These are phyloP conservation scores for Choanephora cucurbitarum DNA, from an alignment of 371 early-diverging fungal species.

Conservation along the genomic window DNA sequence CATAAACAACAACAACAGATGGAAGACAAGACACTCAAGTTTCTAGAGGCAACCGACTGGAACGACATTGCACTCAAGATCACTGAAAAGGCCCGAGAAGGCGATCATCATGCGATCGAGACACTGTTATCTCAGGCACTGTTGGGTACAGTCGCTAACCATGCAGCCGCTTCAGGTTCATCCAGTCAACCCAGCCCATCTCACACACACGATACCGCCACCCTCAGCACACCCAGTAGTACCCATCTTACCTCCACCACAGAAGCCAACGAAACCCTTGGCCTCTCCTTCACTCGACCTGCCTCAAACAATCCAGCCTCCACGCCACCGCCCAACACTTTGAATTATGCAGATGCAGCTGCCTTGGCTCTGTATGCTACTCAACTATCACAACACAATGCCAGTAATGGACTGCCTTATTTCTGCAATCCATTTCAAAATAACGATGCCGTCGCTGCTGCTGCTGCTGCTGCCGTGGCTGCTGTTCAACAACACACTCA, in stretches of 20 bases:
- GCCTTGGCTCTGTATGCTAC: conserved; percentile 47
- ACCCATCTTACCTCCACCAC: conserved; percentile 9
- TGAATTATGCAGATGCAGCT: conserved; percentile 45
- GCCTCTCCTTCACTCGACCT: not conserved
- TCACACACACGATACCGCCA: too few species aligned
- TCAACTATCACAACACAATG: conserved; percentile 33
- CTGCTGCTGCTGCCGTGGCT: conserved; percentile 31
- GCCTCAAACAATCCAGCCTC: too few species aligned
- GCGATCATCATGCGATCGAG: conserved; percentile 47
- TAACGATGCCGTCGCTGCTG: conserved; percentile 22
- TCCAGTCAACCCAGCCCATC: too few species aligned
- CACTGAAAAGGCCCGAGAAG: conserved; percentile 45
- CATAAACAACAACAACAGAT: conserved; percentile 2
- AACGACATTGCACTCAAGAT: conserved; percentile 44
- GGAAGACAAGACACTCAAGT: conserved; percentile 25
- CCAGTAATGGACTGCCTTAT: conserved; percentile 22
- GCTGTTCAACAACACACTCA: conserved; percentile 6
- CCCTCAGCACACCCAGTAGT: too few species aligned
- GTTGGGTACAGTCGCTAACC: conserved; percentile 16
- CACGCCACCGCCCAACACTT: conserved; percentile 8
- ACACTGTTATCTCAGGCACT: conserved; percentile 45
- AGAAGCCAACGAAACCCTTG: not conserved
- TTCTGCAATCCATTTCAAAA: conserved; percentile 21
- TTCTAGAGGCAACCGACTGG: conserved; percentile 37
- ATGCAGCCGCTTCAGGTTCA: conserved; percentile 2